These are phyloP conservation scores for Stentor roeselii DNA, from an alignment of 73 alveolate genomes.

Conservation along the genomic window DNA sequence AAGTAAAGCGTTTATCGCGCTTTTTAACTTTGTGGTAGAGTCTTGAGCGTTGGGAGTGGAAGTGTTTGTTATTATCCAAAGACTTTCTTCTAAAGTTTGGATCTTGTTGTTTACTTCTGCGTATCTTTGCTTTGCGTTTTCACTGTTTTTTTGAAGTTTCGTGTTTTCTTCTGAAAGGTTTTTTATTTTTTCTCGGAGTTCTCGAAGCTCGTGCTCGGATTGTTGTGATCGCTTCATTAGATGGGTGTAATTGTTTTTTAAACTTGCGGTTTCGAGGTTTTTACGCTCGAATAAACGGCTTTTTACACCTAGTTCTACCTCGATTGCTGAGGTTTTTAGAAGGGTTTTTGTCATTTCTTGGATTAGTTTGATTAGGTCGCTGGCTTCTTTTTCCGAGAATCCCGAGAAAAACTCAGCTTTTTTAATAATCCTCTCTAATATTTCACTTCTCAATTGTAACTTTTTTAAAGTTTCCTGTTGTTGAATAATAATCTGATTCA, in stretches of 20 bases:
- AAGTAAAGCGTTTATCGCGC: background rate
- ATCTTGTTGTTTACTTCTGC: background rate
- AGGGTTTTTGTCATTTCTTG: conserved; percentile 5
- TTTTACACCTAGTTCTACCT: conserved; percentile 6
- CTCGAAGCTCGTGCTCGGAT: background rate
- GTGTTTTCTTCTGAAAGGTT: background rate
- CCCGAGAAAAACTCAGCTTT: background rate
- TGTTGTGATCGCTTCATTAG: background rate
- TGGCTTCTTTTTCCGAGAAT: background rate
- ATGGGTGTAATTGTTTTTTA: background rate
- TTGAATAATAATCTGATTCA: too few relatives aligned
- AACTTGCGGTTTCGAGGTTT: background rate
- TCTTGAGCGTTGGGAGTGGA: background rate
- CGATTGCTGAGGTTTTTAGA: background rate
- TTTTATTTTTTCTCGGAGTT: conserved; percentile 4
- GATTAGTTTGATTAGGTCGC: background rate
- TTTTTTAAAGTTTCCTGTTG: too few relatives aligned
- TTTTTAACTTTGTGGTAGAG: background rate
- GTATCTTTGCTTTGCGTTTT: background rate
- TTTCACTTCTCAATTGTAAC: too few relatives aligned
- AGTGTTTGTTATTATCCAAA: background rate
- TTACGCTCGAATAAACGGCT: background rate
- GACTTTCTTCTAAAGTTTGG: conserved; percentile 18
- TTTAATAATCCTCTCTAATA: too few relatives aligned
- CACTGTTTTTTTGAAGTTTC: background rate